Base-by-base conservation (phyloP, 768 basidiomycete genomes). In the Nidularia sp. region DNA sequence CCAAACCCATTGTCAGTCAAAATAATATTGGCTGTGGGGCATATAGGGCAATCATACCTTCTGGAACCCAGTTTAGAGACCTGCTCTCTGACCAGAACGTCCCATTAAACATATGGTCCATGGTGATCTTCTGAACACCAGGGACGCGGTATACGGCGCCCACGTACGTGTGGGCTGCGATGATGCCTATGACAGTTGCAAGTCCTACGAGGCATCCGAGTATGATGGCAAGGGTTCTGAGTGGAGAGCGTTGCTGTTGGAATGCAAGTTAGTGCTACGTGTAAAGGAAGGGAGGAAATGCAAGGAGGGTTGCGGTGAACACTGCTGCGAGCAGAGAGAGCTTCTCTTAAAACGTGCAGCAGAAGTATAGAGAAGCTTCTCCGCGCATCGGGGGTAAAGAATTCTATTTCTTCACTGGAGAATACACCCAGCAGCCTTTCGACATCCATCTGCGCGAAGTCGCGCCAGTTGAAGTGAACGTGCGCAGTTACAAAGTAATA, bases 81-180 rank as follows among this genome's bases (percentile, higher is more conserved):
- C 75, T 73, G 2, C 63, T 59, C 2, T 76, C 62, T 2, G 75
- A 67, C 12, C 34, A 54, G 62, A 98, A 98, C 1, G 95, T 98
- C 3, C 92, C 93, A 63, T 97, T 96, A 72, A 93, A 93, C 48
- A 97, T 67, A 64, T 94, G 88, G 62, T 98, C 92, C 78, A 98
- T 83, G 3, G 86, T 87, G 32, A 98, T 75, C 57, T 81, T 88
- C 53, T 74, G 74, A 34, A 66, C 75, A 1, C 90, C 88, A 29
- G 75, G 74, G 4, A 73, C 60, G 60, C 68, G 72, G 65, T 78
- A 78, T 51, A 76, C 60, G 50, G 75, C 69, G 15, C 85, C 81
- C 25, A 76, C 75, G 70, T 92, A 97, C 2, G 82, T 76, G 47
- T 77, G 73, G 0, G 90, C 93, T 9, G 93, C 87, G 56, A 93